These are phyloP conservation scores for Pichia sp. DNA, from an alignment of 1,139 yeast species.

Conservation along the genomic window DNA sequence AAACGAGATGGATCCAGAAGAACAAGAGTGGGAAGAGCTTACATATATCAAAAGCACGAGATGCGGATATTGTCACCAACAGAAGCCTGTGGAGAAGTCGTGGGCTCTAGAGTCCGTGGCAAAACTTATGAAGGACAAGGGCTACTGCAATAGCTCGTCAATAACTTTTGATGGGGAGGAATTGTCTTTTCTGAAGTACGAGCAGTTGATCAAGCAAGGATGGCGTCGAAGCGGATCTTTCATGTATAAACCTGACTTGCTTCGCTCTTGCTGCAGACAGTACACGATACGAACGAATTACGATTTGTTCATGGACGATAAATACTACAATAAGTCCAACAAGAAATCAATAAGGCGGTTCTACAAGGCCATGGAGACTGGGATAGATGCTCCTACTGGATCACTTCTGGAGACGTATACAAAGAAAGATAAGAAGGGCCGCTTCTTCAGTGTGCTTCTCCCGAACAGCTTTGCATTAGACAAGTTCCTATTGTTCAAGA, in stretches of 20 bases:
- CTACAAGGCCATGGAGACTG: constrained; percentile 36
- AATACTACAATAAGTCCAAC: constrained; percentile 55
- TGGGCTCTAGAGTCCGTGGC: constrained; percentile 36
- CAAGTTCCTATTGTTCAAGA: constrained; percentile 61
- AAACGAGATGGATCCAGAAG: neutral
- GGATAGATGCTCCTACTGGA: constrained; percentile 31
- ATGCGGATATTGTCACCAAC: constrained; percentile 66
- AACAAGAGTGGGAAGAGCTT: constrained; percentile 2
- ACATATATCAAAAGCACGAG: constrained; percentile 32
- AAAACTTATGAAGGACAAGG: constrained; percentile 14
- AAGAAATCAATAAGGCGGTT: constrained; percentile 64
- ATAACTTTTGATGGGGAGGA: constrained; percentile 48
- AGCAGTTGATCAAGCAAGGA: constrained; percentile 62
- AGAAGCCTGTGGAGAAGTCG: constrained; percentile 35
- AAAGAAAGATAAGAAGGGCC: constrained; percentile 3
- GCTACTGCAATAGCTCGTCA: constrained; percentile 34
- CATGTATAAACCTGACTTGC: constrained; percentile 67
- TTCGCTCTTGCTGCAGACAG: constrained; percentile 75
- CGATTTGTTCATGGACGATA: constrained; percentile 29
- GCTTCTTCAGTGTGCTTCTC: constrained; percentile 34
- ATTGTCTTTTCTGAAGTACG: constrained; percentile 54
- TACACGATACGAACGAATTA: constrained; percentile 70
- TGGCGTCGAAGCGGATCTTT: constrained; percentile 76
- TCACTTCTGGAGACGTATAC: constrained; percentile 5
- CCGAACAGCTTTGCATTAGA: constrained; percentile 51